A percentile compares a stretch with the other conserved stretches of the same genome.
phyloP scores from a whole-genome alignment of 805 yeast genomes.

The Groenewaldozyma salmanticensis region DNA sequence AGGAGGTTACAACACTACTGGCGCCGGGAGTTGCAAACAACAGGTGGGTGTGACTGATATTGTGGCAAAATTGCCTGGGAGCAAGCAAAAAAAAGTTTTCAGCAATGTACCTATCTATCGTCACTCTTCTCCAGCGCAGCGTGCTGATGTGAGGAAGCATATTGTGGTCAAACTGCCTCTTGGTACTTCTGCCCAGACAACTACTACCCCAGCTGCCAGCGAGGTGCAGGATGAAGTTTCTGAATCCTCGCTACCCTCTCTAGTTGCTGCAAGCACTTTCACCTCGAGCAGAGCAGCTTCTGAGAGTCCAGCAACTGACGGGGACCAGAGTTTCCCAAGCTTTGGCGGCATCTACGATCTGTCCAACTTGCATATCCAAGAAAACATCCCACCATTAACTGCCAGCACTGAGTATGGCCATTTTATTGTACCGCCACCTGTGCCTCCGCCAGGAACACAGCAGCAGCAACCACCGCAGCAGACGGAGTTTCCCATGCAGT shows the following conservation, averaged over 20 bases:
- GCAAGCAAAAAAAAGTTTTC: background rate
- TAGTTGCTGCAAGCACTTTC: too few relatives aligned
- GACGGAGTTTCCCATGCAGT: background rate
- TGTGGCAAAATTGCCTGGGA: background rate
- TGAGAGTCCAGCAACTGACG: background rate
- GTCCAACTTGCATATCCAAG: too few relatives aligned
- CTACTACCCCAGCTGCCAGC: background rate
- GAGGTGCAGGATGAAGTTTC: background rate
- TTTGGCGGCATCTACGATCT: too few relatives aligned
- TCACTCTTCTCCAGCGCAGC: too few relatives aligned
- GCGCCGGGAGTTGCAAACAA: background rate
- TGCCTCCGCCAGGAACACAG: background rate
- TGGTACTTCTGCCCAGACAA: background rate
- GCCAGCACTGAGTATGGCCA: background rate
- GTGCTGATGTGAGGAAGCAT: too few relatives aligned
- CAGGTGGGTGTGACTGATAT: background rate
- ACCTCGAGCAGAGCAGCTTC: background rate
- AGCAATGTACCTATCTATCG: background rate
- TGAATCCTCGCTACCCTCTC: background rate
- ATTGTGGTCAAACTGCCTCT: background rate
- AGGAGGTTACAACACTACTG: background rate
- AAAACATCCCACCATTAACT: background rate
- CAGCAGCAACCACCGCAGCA: background rate
- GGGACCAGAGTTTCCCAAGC: too few relatives aligned
- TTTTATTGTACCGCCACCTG: background rate